Conservation (phyloP, 495 filamentous ascomycete genomes). For the Rhizodiscina lignyota region DNA sequence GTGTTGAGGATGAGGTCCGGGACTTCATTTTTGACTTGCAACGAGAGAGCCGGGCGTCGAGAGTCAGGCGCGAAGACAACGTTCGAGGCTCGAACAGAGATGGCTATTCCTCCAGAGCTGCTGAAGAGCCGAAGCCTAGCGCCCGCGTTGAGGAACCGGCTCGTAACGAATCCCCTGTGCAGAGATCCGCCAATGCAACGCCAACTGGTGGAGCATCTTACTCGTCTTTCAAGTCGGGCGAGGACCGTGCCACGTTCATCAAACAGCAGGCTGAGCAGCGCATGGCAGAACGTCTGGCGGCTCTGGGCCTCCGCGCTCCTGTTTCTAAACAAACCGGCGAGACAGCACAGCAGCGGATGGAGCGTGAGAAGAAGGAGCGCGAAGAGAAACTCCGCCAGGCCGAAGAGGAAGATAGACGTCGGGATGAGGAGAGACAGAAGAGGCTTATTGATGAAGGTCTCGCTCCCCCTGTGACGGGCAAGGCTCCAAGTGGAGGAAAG, state of each 20-base stretch:
- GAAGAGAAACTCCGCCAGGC: conserved; percentile 75
- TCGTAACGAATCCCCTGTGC: conserved; percentile 24
- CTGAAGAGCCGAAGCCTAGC: too few relatives aligned
- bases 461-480: conserved; percentile 39
- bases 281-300: conserved; percentile 95
- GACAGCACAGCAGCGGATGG: conserved; percentile 63
- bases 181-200: conserved; percentile 16
- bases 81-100: conserved; percentile 7
- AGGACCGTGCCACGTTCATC: conserved; percentile 88
- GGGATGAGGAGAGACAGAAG: conserved; percentile 74
- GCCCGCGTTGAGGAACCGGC: too few relatives aligned
- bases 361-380: conserved; percentile 74
- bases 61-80: conserved; percentile 60
- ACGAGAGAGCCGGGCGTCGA: conserved; percentile 58
- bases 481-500: conserved; percentile 16
- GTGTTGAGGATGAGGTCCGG: conserved; percentile 88
- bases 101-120: conserved; percentile 4
- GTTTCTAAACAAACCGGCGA: conserved; percentile 40
- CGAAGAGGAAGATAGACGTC: conserved; percentile 86
- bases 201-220: conserved; percentile 40
- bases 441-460: conserved; percentile 71
- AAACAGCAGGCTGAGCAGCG: conserved; percentile 93
- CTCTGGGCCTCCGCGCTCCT: conserved; percentile 67
- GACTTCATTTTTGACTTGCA: conserved; percentile 97
- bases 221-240: conserved; percentile 69